Evolutionary conservation across 306 rosid species (phyloP).

Genomic region (Amphicarpaea edgeworthii): DNA sequence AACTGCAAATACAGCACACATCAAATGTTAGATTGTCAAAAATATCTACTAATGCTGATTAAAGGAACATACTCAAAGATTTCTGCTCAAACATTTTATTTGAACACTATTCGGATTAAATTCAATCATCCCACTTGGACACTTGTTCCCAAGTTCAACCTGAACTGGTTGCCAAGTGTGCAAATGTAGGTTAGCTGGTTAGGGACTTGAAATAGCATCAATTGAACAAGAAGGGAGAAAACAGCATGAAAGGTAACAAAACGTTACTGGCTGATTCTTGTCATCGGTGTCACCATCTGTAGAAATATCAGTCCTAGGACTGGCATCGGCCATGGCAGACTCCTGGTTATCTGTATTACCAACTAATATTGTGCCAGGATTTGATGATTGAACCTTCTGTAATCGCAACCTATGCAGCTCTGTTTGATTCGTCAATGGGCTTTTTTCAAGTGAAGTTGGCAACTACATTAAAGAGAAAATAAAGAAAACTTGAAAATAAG

Average conservation of each 20-base stretch:
- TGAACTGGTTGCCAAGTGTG: conserved; percentile 14
- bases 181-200: conserved; percentile 24
- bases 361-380: conserved; percentile 48
- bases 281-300: conserved; percentile 97
- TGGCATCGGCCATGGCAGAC: conserved; percentile 86
- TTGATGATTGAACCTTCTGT: conserved; percentile 56
- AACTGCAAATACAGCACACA: conserved; percentile 59
- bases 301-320: conserved; percentile 99
- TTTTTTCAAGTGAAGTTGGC: conserved; percentile 51
- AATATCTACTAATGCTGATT: background rate
- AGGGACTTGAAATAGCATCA: conserved; percentile 35
- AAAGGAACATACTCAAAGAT: conserved; percentile 18
- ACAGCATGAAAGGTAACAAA: conserved; percentile 42
- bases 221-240: conserved; percentile 16
- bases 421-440: conserved; percentile 36
- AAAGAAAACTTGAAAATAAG: conserved; percentile 31
- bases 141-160: background rate
- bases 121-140: conserved; percentile 7
- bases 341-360: conserved; percentile 58
- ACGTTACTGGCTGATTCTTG: conserved; percentile 77
- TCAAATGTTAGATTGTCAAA: conserved; percentile 46
- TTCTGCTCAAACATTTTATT: conserved; percentile 4
- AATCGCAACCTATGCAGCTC: conserved; percentile 51
- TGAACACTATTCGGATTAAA: conserved; percentile 12
- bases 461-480: conserved; percentile 43